Percentiles rank a stretch among this genome's conserved stretches.
Conservation (phyloP, 1,284 basidiomycete species). For the Peniophora sp. region DNA sequence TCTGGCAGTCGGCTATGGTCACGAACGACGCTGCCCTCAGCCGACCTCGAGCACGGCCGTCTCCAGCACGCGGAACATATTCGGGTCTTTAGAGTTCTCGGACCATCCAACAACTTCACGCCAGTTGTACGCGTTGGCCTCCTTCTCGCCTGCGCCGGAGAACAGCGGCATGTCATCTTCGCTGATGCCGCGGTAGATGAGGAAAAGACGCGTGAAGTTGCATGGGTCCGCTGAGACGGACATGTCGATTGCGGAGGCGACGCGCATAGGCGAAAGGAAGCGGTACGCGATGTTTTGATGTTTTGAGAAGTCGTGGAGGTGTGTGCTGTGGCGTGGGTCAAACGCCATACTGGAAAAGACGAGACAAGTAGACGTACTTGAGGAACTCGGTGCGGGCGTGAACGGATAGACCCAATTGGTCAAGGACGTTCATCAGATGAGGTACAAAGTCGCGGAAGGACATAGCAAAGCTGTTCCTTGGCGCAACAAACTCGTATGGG, state of each 20-base stretch:
- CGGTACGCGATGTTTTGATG: constrained; percentile 82
- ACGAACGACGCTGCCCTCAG: constrained; percentile 18
- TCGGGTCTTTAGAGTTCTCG: constrained; percentile 65
- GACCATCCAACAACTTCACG: constrained; percentile 68
- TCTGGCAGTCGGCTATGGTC: background rate
- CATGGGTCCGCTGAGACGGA: constrained; percentile 71
- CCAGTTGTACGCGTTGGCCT: constrained; percentile 73
- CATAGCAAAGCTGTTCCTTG: constrained; percentile 76
- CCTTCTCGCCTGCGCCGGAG: constrained; percentile 74
- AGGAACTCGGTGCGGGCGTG: constrained; percentile 73
- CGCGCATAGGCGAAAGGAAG: constrained; percentile 68
- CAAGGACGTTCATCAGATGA: constrained; percentile 68
- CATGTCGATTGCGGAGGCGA: constrained; percentile 78
- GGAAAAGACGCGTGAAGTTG: constrained; percentile 74
- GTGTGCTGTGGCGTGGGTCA: constrained; percentile 40
- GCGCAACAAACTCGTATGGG: constrained; percentile 65
- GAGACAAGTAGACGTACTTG: constrained; percentile 36
- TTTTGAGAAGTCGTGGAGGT: constrained; percentile 57
- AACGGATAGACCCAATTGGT: constrained; percentile 71
- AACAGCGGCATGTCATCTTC: constrained; percentile 71
- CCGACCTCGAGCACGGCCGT: constrained; percentile 66
- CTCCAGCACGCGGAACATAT: constrained; percentile 69
- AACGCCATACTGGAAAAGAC: background rate
- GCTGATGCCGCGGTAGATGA: constrained; percentile 73
- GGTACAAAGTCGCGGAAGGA: constrained; percentile 68